Base-by-base conservation (phyloP, 2,329 filamentous ascomycete species). In the Sclerotinia minor region DNA sequence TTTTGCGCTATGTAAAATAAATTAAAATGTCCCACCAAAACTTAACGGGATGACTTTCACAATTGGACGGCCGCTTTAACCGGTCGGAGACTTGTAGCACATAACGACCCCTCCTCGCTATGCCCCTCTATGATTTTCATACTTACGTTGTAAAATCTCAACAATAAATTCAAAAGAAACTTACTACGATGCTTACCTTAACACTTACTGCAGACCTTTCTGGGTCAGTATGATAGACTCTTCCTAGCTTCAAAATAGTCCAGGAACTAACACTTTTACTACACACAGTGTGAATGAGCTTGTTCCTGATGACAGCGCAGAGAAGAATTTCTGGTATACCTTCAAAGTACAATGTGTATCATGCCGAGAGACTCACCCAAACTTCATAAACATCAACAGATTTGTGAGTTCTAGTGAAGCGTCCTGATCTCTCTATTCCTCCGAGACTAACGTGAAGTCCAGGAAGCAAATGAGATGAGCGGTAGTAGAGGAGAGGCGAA, bases 281-380 rank as follows among this genome's bases (percentile, higher is more conserved):
- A 49, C 50, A 59, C 71, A 65, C 61, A 98, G 95, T 57, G 93
- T 99, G 69, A 97, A 93, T 69, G 91, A 95, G 76, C 87, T 99
- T 73, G 89, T 89, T 67, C 95, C 95, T 9, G 83, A 89, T 73
- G 95, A 99, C 79, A 92, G 89, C 8, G 82, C 89, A 74, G 91
- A 92, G 24, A 86, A 85, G 69, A 92, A 93, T 5, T 99, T 97
- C 82, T 96, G 90, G 85, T 99, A 97, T 82, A 97, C 92, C 63
- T 98, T 99, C 86, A 95, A 91, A 78, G 94, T 99, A 47, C 92
- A 97, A 83, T 99, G 95, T 81, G 97, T 92, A n/a, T 97, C 94
- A 66, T 99, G 95, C 80, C 89, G 93, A 69, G 95, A 99, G 79
- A 89, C 85, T 1, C 94, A 99, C 78, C 85, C 90, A 15, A 99